phyloP scores from a whole-genome alignment of 345 rosid genomes.

The Eucalyptus cloeziana region DNA sequence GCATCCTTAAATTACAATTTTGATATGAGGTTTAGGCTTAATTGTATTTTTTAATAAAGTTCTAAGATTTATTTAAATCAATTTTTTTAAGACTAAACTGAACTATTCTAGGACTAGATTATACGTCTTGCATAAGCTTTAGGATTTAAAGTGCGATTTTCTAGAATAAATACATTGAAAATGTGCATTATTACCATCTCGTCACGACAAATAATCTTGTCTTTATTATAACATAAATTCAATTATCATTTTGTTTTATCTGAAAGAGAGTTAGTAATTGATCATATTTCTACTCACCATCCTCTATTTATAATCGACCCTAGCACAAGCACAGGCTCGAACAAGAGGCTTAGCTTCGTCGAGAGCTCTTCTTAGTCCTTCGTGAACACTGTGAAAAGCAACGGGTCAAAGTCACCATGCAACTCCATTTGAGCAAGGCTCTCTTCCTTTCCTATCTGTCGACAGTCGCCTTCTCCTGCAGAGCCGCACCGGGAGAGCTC shows the following conservation, averaged over 20 bases:
- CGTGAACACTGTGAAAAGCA: neutral
- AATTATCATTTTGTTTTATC: neutral
- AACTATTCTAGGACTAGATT: neutral
- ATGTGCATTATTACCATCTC: accelerated
- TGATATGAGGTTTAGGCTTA: neutral
- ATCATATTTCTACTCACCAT: neutral
- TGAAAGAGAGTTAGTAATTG: neutral
- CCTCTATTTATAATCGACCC: neutral
- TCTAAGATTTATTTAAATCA: no score
- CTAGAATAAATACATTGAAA: neutral
- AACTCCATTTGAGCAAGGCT: neutral
- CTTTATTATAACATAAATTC: neutral
- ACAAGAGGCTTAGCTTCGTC: neutral
- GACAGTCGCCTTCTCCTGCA: neutral
- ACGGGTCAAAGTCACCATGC: neutral
- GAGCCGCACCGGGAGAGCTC: accelerated
- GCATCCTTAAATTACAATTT: neutral
- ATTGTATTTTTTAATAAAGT: neutral
- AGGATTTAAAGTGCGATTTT: neutral
- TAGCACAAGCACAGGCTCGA: neutral
- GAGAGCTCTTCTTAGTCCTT: neutral
- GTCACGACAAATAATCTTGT: neutral
- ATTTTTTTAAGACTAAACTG: neutral
- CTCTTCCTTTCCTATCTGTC: neutral
- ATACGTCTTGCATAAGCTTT: neutral